Evolutionary conservation across 2,329 filamentous ascomycete species (phyloP).

Genomic region (Diatrype stigma): DNA sequence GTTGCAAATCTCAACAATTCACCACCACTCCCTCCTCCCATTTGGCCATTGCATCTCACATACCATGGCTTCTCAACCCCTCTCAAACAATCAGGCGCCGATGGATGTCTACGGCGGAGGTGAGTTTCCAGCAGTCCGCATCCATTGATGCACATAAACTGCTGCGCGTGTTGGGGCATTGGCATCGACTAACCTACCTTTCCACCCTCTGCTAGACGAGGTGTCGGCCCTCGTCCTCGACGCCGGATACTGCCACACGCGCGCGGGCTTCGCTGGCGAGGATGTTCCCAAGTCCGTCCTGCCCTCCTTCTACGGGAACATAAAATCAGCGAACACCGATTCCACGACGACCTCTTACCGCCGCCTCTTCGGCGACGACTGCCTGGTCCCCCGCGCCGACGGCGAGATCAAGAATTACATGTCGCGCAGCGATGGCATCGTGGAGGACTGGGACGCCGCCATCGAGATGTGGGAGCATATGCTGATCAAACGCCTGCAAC

Average conservation of each 20-base stretch:
- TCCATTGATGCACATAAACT: no score
- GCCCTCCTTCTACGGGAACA: constrained; percentile 79
- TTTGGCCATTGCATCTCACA: background rate
- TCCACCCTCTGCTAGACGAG: constrained; percentile 62
- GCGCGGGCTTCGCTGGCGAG: constrained; percentile 96
- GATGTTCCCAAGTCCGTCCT: constrained; percentile 92
- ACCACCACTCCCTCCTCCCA: background rate
- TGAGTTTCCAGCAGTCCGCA: constrained; percentile 9
- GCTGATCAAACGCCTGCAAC: constrained; percentile 83
- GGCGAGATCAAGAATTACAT: constrained; percentile 92
- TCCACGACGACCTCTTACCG: constrained; percentile 32
- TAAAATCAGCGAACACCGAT: constrained; percentile 44
- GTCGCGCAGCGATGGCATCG: constrained; percentile 72
- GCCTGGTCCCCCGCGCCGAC: constrained; percentile 69
- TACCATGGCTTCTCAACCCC: constrained; percentile 23
- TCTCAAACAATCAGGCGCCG: constrained; percentile 24
- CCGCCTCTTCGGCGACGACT: constrained; percentile 84
- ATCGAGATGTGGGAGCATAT: constrained; percentile 89
- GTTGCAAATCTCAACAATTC: constrained; percentile 1
- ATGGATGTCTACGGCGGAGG: constrained; percentile 29
- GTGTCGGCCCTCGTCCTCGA: constrained; percentile 96
- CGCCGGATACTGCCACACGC: constrained; percentile 83
- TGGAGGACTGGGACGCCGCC: constrained; percentile 95
- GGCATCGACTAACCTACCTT: constrained; percentile 4
- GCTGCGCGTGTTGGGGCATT: no score